Conservation (phyloP, 2,329 filamentous ascomycete genomes). For the Zymoseptoria passerinii region DNA sequence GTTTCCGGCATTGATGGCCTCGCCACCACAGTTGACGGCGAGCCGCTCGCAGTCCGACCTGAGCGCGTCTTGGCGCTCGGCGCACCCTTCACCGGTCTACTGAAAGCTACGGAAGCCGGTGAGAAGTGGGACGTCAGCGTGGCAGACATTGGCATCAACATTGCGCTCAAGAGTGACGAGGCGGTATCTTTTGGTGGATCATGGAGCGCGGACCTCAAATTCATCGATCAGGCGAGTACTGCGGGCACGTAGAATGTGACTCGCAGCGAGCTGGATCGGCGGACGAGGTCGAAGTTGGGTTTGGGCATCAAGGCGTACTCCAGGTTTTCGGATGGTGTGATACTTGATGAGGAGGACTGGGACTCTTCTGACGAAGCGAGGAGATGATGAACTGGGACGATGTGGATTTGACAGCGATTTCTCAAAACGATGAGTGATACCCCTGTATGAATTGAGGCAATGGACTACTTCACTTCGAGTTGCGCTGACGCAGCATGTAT, state of each 20-base stretch:
- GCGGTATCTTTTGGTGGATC: slow-evolving; percentile 81
- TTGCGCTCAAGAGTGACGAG: slow-evolving; percentile 74
- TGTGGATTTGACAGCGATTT: not conserved
- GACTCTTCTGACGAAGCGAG: not conserved
- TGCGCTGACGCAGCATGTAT: not conserved
- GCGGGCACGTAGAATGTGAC: not conserved
- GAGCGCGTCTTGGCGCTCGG: slow-evolving; percentile 79
- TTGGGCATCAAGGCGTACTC: not conserved
- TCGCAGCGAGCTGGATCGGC: not conserved
- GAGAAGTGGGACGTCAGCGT: slow-evolving; percentile 70
- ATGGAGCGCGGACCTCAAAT: slow-evolving; percentile 59
- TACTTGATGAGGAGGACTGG: not conserved
- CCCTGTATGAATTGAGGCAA: not conserved
- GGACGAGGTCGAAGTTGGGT: not conserved
- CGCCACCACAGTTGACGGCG: slow-evolving; percentile 59
- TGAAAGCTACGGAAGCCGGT: slow-evolving; percentile 63
- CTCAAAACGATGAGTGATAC: not conserved
- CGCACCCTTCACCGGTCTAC: slow-evolving; percentile 74
- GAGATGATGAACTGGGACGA: not conserved
- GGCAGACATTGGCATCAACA: slow-evolving; percentile 77
- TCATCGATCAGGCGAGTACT: slow-evolving; percentile 9
- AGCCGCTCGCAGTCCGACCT: slow-evolving; percentile 69
- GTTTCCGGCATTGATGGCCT: slow-evolving; percentile 71
- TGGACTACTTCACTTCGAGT: not conserved
- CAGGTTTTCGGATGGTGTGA: not conserved